Evolutionary conservation across 1,284 basidiomycete species (phyloP).

Genomic region (Pseudozyma thailandica): DNA sequence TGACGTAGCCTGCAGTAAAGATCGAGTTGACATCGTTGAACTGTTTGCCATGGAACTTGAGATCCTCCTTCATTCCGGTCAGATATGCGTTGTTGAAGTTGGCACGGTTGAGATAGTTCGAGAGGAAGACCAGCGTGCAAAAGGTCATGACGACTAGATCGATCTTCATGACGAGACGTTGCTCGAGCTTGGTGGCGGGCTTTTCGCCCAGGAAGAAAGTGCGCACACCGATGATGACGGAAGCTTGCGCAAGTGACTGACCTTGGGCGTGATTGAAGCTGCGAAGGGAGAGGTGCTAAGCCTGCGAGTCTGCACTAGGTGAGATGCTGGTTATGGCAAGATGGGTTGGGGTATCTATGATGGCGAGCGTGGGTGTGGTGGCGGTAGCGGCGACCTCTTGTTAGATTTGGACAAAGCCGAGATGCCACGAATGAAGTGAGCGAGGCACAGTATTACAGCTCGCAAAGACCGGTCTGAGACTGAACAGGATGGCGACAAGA

Average conservation of each 20-base stretch:
- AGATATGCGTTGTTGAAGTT: constrained; percentile 72
- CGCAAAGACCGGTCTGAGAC: no score
- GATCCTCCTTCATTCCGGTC: constrained; percentile 83
- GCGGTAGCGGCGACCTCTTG: no score
- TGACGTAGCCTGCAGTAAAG: constrained; percentile 66
- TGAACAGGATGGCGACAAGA: neutral
- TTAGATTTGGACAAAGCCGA: no score
- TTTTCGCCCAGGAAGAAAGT: constrained; percentile 46
- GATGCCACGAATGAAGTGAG: no score
- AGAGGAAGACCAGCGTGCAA: constrained; percentile 39
- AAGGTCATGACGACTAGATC: constrained; percentile 55
- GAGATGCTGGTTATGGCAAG: neutral
- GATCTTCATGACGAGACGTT: constrained; percentile 45
- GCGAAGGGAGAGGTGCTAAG: neutral
- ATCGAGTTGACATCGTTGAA: constrained; percentile 73
- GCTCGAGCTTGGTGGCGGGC: constrained; percentile 40
- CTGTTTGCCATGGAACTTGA: constrained; percentile 77
- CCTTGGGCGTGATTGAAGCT: neutral
- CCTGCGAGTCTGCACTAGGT: neutral
- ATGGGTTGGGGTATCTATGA: neutral
- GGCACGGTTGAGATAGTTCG: constrained; percentile 52
- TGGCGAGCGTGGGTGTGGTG: neutral
- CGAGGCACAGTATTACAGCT: no score
- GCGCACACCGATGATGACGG: constrained; percentile 34
- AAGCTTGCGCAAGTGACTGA: neutral